Evolutionary conservation across 208 protist genomes (phyloP), one percentile per base, ranked within the genome.

Genomic region (Leptomonas pyrrhocoris): DNA sequence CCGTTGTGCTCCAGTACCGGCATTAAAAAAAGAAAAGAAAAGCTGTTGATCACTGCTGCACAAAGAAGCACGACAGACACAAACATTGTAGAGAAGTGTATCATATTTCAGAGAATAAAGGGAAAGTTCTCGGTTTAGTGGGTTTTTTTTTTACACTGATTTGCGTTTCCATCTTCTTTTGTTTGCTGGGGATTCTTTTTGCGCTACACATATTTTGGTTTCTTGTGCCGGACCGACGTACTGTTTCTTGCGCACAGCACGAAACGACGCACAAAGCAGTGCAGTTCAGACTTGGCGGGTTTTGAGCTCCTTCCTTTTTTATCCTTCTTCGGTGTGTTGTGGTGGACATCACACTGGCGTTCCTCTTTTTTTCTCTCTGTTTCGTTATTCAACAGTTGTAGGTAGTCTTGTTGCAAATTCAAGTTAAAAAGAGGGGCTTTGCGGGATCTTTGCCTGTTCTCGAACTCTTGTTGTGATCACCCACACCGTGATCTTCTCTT

Each of bases 321-420:
- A 15, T 38, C 6, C 23, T 8, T n/a, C 23, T 15, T 25, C 16
- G 8, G 2, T 9, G n/a, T 9, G 3, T 59, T 42, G 12, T 59
- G 4, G 54, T 59, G 28, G 7, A n/a, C n/a, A 27, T 7, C n/a
- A 27, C 3, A 9, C 23, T 48, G 16, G 34, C 30, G 11, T n/a
- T 27, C n/a, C n/a, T 25, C 30, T 38, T 16, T 60, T 43, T 70
- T n/a, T 42, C 49, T 2, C 30, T 68, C 27, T 46, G 2, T 42
- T 25, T 49, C 31, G 6, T 12, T 62, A 0, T 34, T 61, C 28
- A 16, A 34, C 30, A n/a, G n/a, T n/a, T n/a, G n/a, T 56, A 4
- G 48, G 25, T 13, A 42, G 38, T 13, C 13, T 42, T 49, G 12
- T 49, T 49, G 8, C 45, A 49, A 6, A 54, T 7, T 31, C 19